These are phyloP conservation scores for Fraxinus excelsior DNA, from an alignment of 257 asterid species.

Conservation along the genomic window DNA sequence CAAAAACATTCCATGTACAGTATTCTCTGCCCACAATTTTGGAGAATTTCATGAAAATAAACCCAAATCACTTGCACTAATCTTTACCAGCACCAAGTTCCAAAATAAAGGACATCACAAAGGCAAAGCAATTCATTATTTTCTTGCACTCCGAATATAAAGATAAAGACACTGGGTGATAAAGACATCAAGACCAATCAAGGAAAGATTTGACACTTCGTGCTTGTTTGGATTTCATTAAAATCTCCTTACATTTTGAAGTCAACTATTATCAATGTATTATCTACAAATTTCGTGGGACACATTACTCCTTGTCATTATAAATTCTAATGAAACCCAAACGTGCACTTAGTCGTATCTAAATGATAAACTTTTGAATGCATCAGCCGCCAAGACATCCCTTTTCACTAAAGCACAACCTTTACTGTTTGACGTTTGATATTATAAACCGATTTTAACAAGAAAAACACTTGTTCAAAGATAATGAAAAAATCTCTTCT, in stretches of 20 bases:
- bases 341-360: background rate
- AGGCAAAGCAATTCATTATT: background rate
- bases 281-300: no score
- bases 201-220: background rate
- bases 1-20: background rate
- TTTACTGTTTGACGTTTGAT: background rate
- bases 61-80: background rate
- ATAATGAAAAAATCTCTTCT: background rate
- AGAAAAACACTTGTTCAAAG: background rate
- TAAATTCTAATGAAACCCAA: no score
- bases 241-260: no score
- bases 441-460: background rate
- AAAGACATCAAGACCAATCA: background rate
- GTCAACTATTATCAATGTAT: no score
- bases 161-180: background rate
- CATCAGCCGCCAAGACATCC: background rate
- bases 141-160: background rate
- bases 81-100: background rate
- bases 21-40: background rate
- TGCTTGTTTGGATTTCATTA: no score
- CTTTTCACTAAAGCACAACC: background rate
- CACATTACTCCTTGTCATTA: no score
- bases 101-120: background rate
- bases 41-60: background rate
- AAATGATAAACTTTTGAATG: background rate